These are phyloP conservation scores for Ogataea thermomethanolica DNA, from an alignment of 805 yeast species.

Conservation along the genomic window DNA sequence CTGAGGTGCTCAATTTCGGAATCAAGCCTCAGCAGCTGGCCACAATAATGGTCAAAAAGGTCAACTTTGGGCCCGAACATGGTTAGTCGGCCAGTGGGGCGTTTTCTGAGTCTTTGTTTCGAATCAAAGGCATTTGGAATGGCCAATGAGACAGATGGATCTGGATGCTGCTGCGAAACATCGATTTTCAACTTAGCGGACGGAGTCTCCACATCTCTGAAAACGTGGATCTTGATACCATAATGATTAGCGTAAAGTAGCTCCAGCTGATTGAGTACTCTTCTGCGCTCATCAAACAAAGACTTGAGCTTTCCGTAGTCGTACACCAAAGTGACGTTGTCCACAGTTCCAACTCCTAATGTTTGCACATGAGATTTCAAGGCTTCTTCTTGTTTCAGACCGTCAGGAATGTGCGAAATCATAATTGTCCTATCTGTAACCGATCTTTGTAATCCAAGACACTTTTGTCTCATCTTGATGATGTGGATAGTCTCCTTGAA, in stretches of 20 bases:
- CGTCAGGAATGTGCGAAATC: constrained; percentile 51
- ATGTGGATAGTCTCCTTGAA: constrained; percentile 47
- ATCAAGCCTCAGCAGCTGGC: constrained; percentile 37
- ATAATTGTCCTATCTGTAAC: constrained; percentile 57
- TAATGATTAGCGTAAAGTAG: constrained; percentile 39
- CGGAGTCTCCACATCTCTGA: constrained; percentile 20
- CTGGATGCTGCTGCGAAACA: constrained; percentile 2
- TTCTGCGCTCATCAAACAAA: constrained; percentile 36
- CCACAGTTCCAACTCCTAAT: constrained; percentile 54
- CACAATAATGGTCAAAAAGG: constrained; percentile 34
- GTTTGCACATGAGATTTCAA: constrained; percentile 50
- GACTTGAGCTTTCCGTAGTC: constrained; percentile 38
- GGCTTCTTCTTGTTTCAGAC: constrained; percentile 40
- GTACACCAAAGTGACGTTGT: constrained; percentile 45
- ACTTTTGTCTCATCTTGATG: constrained; percentile 51
- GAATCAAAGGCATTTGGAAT: constrained; percentile 20
- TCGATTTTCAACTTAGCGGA: constrained; percentile 30
- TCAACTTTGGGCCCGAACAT: constrained; percentile 30
- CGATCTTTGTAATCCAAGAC: constrained; percentile 56
- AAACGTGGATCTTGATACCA: constrained; percentile 40
- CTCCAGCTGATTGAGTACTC: constrained; percentile 37
- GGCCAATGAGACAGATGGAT: constrained; percentile 17
- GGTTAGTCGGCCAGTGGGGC: constrained; percentile 24
- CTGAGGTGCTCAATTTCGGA: constrained; percentile 35
- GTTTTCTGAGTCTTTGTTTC: constrained; percentile 12